Evolutionary conservation across 352 stramenopile species (phyloP).

Genomic region (Globisporangium lucens): DNA sequence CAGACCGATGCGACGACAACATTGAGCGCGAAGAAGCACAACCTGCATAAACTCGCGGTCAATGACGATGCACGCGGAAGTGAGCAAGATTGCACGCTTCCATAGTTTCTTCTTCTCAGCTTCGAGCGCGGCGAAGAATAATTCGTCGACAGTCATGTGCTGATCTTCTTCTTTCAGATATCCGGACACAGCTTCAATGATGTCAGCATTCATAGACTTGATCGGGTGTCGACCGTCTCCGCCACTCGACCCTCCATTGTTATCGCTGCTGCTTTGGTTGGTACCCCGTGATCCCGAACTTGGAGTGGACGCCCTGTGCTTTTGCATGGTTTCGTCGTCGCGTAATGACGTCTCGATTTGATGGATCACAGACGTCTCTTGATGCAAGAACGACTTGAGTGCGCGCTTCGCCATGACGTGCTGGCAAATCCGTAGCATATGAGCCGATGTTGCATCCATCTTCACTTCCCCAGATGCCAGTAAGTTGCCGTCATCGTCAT

Average conservation of each 20-base stretch:
- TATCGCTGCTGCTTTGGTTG: constrained; percentile 8
- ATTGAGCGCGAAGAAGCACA: constrained; percentile 57
- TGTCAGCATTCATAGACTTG: constrained; percentile 40
- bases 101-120: constrained; percentile 57
- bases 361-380: constrained; percentile 61
- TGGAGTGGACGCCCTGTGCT: constrained; percentile 18
- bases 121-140: constrained; percentile 51
- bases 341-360: constrained; percentile 46
- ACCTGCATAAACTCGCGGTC: constrained; percentile 60
- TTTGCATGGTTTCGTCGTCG: constrained; percentile 44
- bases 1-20: constrained; percentile 63
- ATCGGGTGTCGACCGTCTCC: constrained; percentile 26
- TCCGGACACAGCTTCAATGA: constrained; percentile 38
- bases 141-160: constrained; percentile 55
- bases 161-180: constrained; percentile 61
- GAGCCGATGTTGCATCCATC: constrained; percentile 49
- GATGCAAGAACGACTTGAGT: constrained; percentile 56
- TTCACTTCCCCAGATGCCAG: constrained; percentile 19
- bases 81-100: constrained; percentile 69
- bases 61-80: constrained; percentile 65
- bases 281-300: background rate
- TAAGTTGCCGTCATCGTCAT: constrained; percentile 16
- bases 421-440: constrained; percentile 68
- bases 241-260: background rate
- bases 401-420: constrained; percentile 72